Evolutionary conservation across 768 basidiomycete species (phyloP).

Genomic region (Pleurotus cornucopiae): DNA sequence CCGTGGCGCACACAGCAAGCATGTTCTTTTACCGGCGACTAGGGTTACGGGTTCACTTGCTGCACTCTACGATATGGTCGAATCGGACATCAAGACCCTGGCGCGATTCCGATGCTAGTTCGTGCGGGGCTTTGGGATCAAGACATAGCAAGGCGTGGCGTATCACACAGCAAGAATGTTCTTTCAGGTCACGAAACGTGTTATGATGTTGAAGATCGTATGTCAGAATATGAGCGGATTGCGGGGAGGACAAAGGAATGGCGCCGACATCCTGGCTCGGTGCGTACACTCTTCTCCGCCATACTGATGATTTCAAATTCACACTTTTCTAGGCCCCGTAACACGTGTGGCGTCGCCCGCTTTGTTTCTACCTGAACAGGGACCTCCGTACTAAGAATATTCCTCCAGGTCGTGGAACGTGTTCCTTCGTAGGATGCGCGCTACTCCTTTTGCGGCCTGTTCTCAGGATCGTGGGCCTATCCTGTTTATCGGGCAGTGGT

Average conservation of each 20-base stretch:
- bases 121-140: no score
- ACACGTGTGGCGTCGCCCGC: conserved; percentile 5
- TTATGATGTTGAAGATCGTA: background rate
- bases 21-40: no score
- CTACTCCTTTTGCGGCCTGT: background rate
- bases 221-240: no score
- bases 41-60: no score
- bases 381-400: background rate
- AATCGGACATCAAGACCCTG: no score
- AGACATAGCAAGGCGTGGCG: background rate
- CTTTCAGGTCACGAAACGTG: background rate
- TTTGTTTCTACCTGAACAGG: background rate
- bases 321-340: background rate
- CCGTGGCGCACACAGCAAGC: no score
- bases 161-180: background rate
- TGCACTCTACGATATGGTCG: no score
- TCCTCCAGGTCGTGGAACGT: background rate
- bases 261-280: background rate
- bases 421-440: background rate
- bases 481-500: no score
- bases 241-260: no score
- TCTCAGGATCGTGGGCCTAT: background rate
- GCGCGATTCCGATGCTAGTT: no score
- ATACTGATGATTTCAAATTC: background rate
- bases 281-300: background rate